Base-by-base conservation (phyloP, 129 eudicot genomes). In the Flaveria robusta region DNA sequence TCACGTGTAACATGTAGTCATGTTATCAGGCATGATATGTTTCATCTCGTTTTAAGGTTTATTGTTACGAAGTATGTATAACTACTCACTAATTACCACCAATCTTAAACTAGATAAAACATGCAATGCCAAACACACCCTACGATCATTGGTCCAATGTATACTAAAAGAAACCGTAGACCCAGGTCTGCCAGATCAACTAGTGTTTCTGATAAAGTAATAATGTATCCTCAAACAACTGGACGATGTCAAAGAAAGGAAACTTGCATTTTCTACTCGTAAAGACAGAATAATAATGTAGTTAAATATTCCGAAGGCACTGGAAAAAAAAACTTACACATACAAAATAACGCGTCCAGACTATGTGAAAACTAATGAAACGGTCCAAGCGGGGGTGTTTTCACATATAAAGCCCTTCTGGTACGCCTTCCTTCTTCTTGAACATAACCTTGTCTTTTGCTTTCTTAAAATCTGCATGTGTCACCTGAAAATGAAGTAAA, bases 351-450 rank as follows among this genome's bases (percentile, higher is more conserved):
- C 13, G 6, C 6, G 8, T 70, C 71, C 15, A 2, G 60, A 47
- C 71, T 8, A 62, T 43, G 18, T 39, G 43, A 51, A 64, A 49
- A 63, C 49, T 22, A 75, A 16, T 10, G 1, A 74, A 74, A 55
- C 14, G 4, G 54, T 46, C 14, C 3, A 8, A 5, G 11, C 2
- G 3, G 16, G 29, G 27, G 49, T 9, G 50, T 70, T 16, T 68
- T 89, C 85, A 92, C 97, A 92, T 92, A 71, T 92, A 92, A 11
- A 92, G 96, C 63, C 97, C 97, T 86, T 92, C 97, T 5, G 97
- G 97, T 23, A 92, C 97, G 7, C 97, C 97, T 75, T 92, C 97
- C 76, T 92, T 92, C 87, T 92, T 92, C 92, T 92, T 92, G 84
- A 87, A 92, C 97, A 92, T 92, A 55, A 92, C 97, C 90, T 92